Percentiles rank a stretch among this genome's conserved stretches.
phyloP scores from a whole-genome alignment of 1,284 basidiomycete species.

The Rhodotorula sp. region DNA sequence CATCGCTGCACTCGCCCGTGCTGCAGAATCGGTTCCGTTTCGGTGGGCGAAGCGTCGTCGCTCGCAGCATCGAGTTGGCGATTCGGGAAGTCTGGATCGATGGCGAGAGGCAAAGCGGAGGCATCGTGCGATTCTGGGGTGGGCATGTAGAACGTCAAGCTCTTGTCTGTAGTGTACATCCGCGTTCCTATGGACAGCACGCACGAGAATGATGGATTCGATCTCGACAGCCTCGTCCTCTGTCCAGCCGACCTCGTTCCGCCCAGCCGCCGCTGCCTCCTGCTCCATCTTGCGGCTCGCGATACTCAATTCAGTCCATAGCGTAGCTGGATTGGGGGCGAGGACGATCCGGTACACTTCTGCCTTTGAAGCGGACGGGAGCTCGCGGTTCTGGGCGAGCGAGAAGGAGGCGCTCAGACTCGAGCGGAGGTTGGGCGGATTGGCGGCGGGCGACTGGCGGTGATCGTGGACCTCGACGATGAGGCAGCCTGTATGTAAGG shows the following conservation, averaged over 20 bases:
- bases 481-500: constrained; percentile 36
- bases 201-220: constrained; percentile 41
- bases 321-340: constrained; percentile 41
- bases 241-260: constrained; percentile 25
- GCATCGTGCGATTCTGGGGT: constrained; percentile 39
- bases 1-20: constrained; percentile 27
- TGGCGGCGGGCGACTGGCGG: constrained; percentile 24
- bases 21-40: constrained; percentile 36
- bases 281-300: constrained; percentile 23
- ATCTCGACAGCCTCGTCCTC: constrained; percentile 42
- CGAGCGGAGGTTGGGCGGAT: constrained; percentile 9
- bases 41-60: constrained; percentile 39
- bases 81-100: constrained; percentile 42
- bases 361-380: constrained; percentile 22
- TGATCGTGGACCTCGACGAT: constrained; percentile 47
- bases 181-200: background rate
- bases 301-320: constrained; percentile 43
- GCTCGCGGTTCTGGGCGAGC: constrained; percentile 17
- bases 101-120: constrained; percentile 43
- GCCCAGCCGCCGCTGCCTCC: constrained; percentile 23
- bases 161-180: rapidly evolving
- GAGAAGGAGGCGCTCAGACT: constrained; percentile 25
- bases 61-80: constrained; percentile 44
- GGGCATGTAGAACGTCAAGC: background rate
- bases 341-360: constrained; percentile 44